Base-by-base conservation (phyloP, 129 eudicot species). In the Flaveria bidentis region DNA sequence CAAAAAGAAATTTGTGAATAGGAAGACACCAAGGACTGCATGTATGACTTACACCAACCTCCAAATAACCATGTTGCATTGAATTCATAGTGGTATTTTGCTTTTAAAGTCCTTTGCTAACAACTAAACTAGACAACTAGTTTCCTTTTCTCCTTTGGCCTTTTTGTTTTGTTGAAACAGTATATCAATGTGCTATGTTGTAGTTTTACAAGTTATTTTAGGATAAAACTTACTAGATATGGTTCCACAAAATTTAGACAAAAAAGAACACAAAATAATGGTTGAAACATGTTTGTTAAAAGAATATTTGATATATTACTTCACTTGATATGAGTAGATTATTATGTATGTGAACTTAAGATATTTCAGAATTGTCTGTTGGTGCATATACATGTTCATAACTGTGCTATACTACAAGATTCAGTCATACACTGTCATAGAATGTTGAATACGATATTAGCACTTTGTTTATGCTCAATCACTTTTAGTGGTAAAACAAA, bases 11-110 rank as follows among this genome's bases (percentile, higher is more conserved):
- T 12, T 14, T 13, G 25, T 58, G 33, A 58, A 22, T 23, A 58
- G 65, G 65, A 58, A 9, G 33, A 58, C 33, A 3, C 65, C 5
- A 22, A 20, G 65, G 9, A 58, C 16, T 20, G 1, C 65, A 16
- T 53, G 10, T 53, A 49, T 49, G 53, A 49, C 14, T 45, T 45
- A 12, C 53, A 49, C 53, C 53, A 49, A 49, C 4, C 15, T 49
- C 53, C 61, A 55, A 55, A 55, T 55, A 55, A 55, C 61, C 61
- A 55, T 55, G 61, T 55, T 55, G 61, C 5, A 17, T 55, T 55
- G 61, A 0, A 55, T 55, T 26, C 23, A 55, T 17, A n/a, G 61
- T 17, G 25, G 23, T 18, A 55, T 55, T 55, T n/a, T 3, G 36
- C 3, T 30, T 3, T 5, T 30, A 3, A 30, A 30, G 36, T 30